phyloP scores from a whole-genome alignment of 2,329 filamentous ascomycete species.

The Parafenestella ontariensis region DNA sequence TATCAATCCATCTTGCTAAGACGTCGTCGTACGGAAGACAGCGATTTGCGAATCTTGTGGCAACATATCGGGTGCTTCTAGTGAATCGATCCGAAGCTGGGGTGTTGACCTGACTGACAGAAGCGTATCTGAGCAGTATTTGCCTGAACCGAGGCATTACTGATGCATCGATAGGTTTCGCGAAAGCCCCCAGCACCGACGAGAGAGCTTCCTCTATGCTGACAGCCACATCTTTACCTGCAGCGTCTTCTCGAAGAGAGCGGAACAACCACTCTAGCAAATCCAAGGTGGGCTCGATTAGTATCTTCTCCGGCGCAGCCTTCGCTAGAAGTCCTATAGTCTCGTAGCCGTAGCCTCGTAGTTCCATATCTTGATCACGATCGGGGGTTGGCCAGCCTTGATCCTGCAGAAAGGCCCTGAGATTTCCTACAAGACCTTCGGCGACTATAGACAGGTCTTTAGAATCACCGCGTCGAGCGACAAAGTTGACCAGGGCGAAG shows the following conservation, averaged over 20 bases:
- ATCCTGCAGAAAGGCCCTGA: constrained; percentile 76
- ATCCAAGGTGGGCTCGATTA: constrained; percentile 60
- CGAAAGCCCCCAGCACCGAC: constrained; percentile 70
- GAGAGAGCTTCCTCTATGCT: constrained; percentile 91
- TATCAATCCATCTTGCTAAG: constrained; percentile 84
- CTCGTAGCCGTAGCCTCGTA: constrained; percentile 86
- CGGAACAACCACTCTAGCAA: constrained; percentile 80
- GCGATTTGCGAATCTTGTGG: constrained; percentile 87
- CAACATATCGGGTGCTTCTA: constrained; percentile 76
- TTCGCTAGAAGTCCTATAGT: constrained; percentile 82
- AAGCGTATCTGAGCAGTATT: constrained; percentile 43
- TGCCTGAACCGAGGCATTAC: constrained; percentile 50
- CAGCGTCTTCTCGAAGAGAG: constrained; percentile 80
- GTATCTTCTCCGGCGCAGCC: constrained; percentile 66
- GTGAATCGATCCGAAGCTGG: constrained; percentile 50
- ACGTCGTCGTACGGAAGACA: constrained; percentile 82
- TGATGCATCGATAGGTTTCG: constrained; percentile 51
- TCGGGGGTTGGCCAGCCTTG: constrained; percentile 82
- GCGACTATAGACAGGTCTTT: constrained; percentile 71
- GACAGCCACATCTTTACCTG: constrained; percentile 74
- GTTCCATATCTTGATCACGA: constrained; percentile 63
- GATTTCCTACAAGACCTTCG: constrained; percentile 68
- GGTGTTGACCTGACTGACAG: constrained; percentile 17
- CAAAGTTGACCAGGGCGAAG: constrained; percentile 87
- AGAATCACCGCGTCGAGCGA: constrained; percentile 73